A percentile compares a stretch with the other conserved stretches of the same genome.
Conservation (phyloP, 129 eudicot genomes). For the Heracleum sosnowskyi region DNA sequence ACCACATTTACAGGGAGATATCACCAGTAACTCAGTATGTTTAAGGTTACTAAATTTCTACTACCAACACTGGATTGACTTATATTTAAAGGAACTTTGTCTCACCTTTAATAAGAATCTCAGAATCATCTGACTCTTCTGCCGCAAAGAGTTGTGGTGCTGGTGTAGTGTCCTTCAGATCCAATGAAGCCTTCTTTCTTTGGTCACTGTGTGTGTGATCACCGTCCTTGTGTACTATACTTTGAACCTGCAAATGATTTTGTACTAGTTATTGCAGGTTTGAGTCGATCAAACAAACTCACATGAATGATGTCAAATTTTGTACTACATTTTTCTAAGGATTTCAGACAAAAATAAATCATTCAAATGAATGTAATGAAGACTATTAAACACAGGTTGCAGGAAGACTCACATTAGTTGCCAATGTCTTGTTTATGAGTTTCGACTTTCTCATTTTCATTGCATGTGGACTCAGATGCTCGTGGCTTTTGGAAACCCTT, state of each 20-base stretch:
- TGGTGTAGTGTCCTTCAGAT: conserved; percentile 6
- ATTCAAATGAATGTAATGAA: neutral
- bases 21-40: neutral
- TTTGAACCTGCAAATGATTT: conserved; percentile 30
- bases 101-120: conserved; percentile 25
- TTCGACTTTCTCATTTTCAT: conserved; percentile 10
- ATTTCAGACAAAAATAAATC: neutral
- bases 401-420: conserved; percentile 33
- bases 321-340: neutral
- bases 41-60: neutral
- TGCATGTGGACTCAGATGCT: conserved; percentile 20
- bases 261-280: conserved; percentile 9
- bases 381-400: neutral
- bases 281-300: neutral
- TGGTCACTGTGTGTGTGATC: conserved; percentile 15
- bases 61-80: neutral
- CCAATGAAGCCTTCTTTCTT: neutral
- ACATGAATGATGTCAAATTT: neutral
- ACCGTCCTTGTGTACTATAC: conserved; percentile 8
- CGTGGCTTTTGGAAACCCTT: conserved; percentile 16
- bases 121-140: conserved; percentile 22
- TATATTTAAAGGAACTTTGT: neutral
- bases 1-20: neutral
- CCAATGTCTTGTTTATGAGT: conserved; percentile 16
- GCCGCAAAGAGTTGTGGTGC: conserved; percentile 19